Conservation (phyloP, 768 basidiomycete genomes). For the Phylloporus arenicola region DNA sequence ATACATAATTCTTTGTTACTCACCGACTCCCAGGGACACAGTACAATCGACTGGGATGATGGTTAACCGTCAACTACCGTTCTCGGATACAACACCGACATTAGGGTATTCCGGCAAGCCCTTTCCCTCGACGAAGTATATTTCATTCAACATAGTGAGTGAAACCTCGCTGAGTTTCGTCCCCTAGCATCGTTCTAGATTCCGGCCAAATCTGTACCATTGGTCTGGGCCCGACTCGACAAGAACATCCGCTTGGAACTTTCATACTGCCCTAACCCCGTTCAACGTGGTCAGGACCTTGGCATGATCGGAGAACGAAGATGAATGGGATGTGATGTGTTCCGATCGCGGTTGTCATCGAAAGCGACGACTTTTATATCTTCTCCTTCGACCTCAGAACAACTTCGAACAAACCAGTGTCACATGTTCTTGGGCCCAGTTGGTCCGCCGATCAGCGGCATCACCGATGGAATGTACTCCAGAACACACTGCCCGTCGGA, state of each 20-base stretch:
- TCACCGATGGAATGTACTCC: no score
- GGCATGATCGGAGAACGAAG: no score
- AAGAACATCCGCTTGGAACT: not conserved
- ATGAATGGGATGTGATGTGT: no score
- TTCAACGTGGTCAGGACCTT: no score
- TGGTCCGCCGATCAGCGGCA: no score
- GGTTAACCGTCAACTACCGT: constrained; percentile 57
- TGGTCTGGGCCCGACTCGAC: constrained; percentile 22
- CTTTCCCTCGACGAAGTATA: constrained; percentile 70
- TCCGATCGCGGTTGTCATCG: no score
- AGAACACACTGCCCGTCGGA: no score
- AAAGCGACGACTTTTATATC: no score
- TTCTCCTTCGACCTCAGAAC: no score
- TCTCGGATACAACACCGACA: constrained; percentile 55
- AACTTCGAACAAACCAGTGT: no score
- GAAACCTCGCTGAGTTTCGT: constrained; percentile 7
- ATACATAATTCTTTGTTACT: not conserved
- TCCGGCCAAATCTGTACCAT: constrained; percentile 60
- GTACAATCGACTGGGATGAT: constrained; percentile 71
- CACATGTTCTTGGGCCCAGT: no score
- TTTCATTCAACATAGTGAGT: not conserved
- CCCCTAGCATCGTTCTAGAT: constrained; percentile 58
- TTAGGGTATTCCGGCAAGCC: constrained; percentile 73
- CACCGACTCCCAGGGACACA: constrained; percentile 54
- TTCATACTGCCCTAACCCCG: no score